Conservation (phyloP, 805 yeast species). For the Candida sanyiensis region DNA sequence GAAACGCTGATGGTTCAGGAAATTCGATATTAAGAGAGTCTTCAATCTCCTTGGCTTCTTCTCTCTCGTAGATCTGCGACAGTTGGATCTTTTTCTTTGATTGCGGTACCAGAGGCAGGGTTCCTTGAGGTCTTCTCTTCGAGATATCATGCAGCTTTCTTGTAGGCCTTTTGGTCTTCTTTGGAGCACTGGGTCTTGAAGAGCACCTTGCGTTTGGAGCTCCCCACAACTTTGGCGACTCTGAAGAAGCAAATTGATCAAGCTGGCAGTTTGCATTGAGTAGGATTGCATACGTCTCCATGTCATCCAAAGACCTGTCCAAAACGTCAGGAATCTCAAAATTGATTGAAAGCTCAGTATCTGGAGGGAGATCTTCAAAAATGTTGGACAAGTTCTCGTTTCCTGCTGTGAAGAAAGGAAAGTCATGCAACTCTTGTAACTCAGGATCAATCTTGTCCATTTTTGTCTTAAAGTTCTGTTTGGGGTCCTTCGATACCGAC, state of each 20-base stretch:
- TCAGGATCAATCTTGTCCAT: too few relatives aligned
- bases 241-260: background rate
- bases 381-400: background rate
- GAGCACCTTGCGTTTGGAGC: background rate
- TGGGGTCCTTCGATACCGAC: background rate
- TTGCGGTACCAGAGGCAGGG: too few relatives aligned
- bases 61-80: background rate
- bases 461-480: background rate
- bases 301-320: slow-evolving; percentile 15
- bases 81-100: background rate
- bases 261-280: slow-evolving; percentile 17
- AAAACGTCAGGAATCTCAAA: slow-evolving; percentile 1
- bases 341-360: background rate
- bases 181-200: slow-evolving; percentile 3
- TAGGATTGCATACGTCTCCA: slow-evolving; percentile 23
- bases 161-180: background rate
- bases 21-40: slow-evolving; percentile 1
- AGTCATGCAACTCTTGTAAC: background rate
- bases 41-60: slow-evolving; percentile 1
- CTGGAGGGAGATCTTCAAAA: background rate
- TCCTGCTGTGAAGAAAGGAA: too few relatives aligned
- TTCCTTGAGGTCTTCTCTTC: background rate
- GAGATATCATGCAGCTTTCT: background rate
- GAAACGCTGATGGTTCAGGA: slow-evolving; percentile 6
- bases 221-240: background rate